These are phyloP conservation scores for Lipomyces kockii DNA, from an alignment of 805 yeast species.

Conservation along the genomic window DNA sequence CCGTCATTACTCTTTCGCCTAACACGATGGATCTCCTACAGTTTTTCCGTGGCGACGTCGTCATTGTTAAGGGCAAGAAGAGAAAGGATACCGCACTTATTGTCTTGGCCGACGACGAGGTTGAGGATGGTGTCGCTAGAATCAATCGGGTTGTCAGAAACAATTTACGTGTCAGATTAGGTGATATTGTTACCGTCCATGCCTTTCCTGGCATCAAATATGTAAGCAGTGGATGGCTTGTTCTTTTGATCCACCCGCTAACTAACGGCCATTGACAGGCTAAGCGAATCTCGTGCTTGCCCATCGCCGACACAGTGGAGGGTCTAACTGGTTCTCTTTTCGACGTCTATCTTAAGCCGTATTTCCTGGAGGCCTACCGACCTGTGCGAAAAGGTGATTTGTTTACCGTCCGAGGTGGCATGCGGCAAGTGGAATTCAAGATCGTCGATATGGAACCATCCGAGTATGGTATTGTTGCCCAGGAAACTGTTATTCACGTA, in stretches of 20 bases:
- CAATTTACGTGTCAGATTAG: constrained; percentile 90
- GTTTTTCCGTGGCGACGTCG: constrained; percentile 97
- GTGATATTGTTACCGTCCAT: constrained; percentile 87
- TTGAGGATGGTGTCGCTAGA: constrained; percentile 93
- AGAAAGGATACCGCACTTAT: constrained; percentile 96
- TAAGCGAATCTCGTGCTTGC: constrained; percentile 88
- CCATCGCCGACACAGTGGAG: constrained; percentile 97
- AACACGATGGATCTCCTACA: constrained; percentile 94
- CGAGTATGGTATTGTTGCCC: constrained; percentile 96
- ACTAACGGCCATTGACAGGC: constrained; percentile 51
- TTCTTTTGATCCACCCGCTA: not conserved
- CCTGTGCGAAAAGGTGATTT: constrained; percentile 98
- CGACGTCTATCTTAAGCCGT: constrained; percentile 95
- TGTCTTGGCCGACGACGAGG: constrained; percentile 94
- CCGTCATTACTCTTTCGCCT: constrained; percentile 92
- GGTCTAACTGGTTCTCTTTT: constrained; percentile 96
- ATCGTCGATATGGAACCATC: constrained; percentile 98
- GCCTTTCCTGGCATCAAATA: constrained; percentile 98
- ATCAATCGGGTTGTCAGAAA: constrained; percentile 95
- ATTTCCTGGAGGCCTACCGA: constrained; percentile 98
- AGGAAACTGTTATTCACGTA: constrained; percentile 90
- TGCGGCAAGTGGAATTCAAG: constrained; percentile 99
- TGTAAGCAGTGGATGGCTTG: constrained; percentile 29
- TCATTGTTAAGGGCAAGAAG: constrained; percentile 95
- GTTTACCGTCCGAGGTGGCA: constrained; percentile 96